phyloP scores from a whole-genome alignment of 257 asterid genomes.

The Cruciata laevipes region DNA sequence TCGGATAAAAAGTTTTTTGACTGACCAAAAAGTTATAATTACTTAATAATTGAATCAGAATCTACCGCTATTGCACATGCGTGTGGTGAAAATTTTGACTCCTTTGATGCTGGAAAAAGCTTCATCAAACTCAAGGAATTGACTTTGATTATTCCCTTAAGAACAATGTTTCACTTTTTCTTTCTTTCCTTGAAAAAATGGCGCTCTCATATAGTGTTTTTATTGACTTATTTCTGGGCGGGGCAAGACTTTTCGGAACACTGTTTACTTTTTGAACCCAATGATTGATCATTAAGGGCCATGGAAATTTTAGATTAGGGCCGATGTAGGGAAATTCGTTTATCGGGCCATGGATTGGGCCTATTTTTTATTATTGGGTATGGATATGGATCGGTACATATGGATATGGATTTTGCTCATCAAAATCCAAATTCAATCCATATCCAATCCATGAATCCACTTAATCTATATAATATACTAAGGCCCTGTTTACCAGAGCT shows the following conservation, averaged over 20 bases:
- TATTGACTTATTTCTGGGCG: neutral
- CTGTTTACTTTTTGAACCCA: neutral
- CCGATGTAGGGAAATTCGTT: neutral
- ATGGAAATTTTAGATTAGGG: neutral
- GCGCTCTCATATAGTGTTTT: neutral
- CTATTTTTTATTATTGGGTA: no score
- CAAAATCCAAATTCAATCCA: no score
- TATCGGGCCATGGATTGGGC: neutral
- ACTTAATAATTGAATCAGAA: neutral
- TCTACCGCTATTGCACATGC: neutral
- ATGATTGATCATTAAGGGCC: neutral
- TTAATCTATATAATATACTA: no score
- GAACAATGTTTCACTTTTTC: neutral
- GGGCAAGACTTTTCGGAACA: neutral
- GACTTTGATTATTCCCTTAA: neutral
- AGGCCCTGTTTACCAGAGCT: no score
- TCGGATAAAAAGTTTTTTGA: neutral
- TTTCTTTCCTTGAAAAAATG: neutral
- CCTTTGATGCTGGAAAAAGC: neutral
- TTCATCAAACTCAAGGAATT: neutral
- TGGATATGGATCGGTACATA: no score
- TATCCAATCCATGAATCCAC: no score
- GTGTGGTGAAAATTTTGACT: neutral
- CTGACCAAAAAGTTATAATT: neutral
- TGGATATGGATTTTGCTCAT: no score